Base-by-base conservation (phyloP, 1,139 yeast genomes). In the Taphrina deformans region DNA sequence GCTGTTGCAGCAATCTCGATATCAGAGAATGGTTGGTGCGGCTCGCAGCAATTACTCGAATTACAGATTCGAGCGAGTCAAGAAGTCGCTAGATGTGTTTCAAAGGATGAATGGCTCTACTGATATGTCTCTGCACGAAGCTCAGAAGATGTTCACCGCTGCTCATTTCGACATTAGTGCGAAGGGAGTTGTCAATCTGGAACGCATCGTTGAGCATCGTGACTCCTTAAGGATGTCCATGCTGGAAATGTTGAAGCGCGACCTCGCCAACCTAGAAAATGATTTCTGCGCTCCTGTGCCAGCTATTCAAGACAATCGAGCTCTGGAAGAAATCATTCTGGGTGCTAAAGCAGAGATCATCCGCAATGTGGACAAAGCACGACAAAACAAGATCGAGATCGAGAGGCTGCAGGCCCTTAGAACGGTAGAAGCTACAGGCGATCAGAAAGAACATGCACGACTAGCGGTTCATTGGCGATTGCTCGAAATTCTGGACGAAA, bases 141-240 rank as follows among this genome's bases (percentile, higher is more conserved):
- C 33, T 21, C 45, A 53, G 14, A 33, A 40, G 14, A 53, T 53
- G 58, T 31, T 53, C 16, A 38, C 18, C 38, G 58, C 58, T 27
- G 48, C 23, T 16, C 45, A 38, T 12, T 53, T 23, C 24, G 58
- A 53, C 24, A 14, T 23, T n/a, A 7, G 12, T 9, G 9, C 58
- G 3, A 23, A 35, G 23, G 21, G 14, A 24, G 48, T 9, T 21
- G 48, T 53, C 21, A 16, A 53, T 24, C 26, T 53, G 33, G 58
- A 53, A 4, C 29, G 58, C 10, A 23, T 53, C n/a, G 14, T 26
- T 7, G 10, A 26, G 58, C 48, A 53, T 26, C 29, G 58, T n/a
- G 21, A 35, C 23, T 35, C 58, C 23, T 9, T 53, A 14, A 3
- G 21, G 21, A 1, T 21, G 26, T 18, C 48, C 5, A 53, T 53